A percentile compares a stretch with the other conserved stretches of the same genome.
Conservation (phyloP, 805 yeast species). For the Jamesozyma piceae region DNA sequence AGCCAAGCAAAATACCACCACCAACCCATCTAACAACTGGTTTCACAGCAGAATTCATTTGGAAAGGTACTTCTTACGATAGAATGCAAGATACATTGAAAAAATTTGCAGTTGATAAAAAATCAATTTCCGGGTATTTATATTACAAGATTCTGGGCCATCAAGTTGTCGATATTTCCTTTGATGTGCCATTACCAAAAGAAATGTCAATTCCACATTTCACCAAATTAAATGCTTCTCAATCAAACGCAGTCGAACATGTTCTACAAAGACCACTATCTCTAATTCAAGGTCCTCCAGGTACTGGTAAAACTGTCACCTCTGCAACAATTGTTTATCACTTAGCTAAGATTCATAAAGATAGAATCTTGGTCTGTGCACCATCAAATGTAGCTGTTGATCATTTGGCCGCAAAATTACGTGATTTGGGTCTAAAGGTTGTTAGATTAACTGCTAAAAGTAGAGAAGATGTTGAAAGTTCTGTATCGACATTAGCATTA, state of each 20-base stretch:
- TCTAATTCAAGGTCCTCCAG: slow-evolving; percentile 91
- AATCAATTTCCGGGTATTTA: slow-evolving; percentile 62
- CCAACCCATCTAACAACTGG: slow-evolving; percentile 54
- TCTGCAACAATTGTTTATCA: slow-evolving; percentile 84
- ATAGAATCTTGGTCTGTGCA: slow-evolving; percentile 77
- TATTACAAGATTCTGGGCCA: slow-evolving; percentile 77
- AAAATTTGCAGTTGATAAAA: slow-evolving; percentile 57
- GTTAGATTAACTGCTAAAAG: slow-evolving; percentile 68
- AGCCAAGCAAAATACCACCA: slow-evolving; percentile 31
- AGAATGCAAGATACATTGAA: slow-evolving; percentile 77
- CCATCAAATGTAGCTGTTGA: slow-evolving; percentile 95
- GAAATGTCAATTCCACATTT: slow-evolving; percentile 56
- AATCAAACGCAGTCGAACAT: slow-evolving; percentile 61
- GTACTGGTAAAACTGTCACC: slow-evolving; percentile 92
- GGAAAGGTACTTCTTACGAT: slow-evolving; percentile 78
- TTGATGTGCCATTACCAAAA: slow-evolving; percentile 52
- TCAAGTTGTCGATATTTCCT: slow-evolving; percentile 54
- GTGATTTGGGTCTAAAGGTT: slow-evolving; percentile 63
- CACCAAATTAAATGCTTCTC: slow-evolving; percentile 67
- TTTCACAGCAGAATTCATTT: slow-evolving; percentile 77
- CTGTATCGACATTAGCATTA: slow-evolving; percentile 49
- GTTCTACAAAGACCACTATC: slow-evolving; percentile 67
- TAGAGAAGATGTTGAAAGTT: slow-evolving; percentile 70
- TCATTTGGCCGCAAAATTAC: slow-evolving; percentile 69
- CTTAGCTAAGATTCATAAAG: slow-evolving; percentile 49